Evolutionary conservation across 1,139 yeast species (phyloP).

Genomic region (Candida glucosophila): DNA sequence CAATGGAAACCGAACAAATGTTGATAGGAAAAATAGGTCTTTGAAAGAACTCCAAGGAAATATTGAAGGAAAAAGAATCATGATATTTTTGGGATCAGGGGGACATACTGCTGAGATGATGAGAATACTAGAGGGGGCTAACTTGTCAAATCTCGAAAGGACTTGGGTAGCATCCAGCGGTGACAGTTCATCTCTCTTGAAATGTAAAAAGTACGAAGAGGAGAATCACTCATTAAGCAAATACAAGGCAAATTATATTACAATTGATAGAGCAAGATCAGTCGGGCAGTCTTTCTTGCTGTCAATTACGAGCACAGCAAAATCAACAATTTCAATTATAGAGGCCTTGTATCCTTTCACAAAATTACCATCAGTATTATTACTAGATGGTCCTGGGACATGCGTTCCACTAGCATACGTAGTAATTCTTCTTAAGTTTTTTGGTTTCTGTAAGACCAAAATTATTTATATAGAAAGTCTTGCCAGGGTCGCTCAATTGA

Average conservation of each 20-base stretch:
- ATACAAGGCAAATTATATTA: conserved; percentile 17
- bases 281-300: conserved; percentile 57
- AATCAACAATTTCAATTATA: conserved; percentile 26
- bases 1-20: too few relatives aligned
- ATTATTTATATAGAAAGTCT: conserved; percentile 81
- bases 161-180: conserved; percentile 47
- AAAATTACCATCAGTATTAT: conserved; percentile 41
- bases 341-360: conserved; percentile 11
- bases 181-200: conserved; percentile 48
- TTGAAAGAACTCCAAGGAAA: too few relatives aligned
- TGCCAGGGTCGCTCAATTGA: conserved; percentile 71
- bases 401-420: conserved; percentile 69
- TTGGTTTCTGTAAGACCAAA: conserved; percentile 45
- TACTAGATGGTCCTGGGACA: conserved; percentile 94
- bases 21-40: too few relatives aligned
- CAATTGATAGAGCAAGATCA: conserved; percentile 65
- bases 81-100: conserved; percentile 69
- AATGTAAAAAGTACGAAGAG: conserved; percentile 37
- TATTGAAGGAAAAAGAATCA: conserved; percentile 14
- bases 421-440: conserved; percentile 42
- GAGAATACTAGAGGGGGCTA: conserved; percentile 40
- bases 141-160: conserved; percentile 19
- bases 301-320: conserved; percentile 45
- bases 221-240: conserved; percentile 7
- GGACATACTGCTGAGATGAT: conserved; percentile 98